phyloP scores from a whole-genome alignment of 2,329 filamentous ascomycete genomes.

The Ophidiomyces ophidiicola region DNA sequence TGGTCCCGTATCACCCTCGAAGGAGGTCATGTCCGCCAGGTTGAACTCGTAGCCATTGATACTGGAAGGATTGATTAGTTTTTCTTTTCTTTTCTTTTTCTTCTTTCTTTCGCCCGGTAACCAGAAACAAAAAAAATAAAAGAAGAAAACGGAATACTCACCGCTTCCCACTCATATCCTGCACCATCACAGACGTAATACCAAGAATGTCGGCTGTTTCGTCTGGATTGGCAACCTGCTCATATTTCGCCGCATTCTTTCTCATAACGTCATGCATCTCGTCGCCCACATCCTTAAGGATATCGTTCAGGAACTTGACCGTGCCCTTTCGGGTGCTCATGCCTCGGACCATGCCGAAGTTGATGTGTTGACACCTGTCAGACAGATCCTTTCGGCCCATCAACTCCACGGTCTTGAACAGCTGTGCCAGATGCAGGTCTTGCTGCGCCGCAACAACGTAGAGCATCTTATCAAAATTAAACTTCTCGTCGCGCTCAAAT shows the following conservation, averaged over 20 bases:
- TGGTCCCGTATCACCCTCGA: constrained; percentile 54
- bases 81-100: too few relatives aligned
- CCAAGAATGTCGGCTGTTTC: constrained; percentile 76
- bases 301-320: constrained; percentile 62
- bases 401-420: constrained; percentile 53
- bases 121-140: constrained; percentile 17
- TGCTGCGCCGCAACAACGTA: constrained; percentile 55
- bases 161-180: constrained; percentile 95
- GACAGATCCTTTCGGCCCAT: constrained; percentile 51
- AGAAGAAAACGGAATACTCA: constrained; percentile 27
- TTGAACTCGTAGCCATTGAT: constrained; percentile 56
- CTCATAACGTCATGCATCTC: constrained; percentile 98
- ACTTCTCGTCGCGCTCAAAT: constrained; percentile 49
- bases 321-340: constrained; percentile 57
- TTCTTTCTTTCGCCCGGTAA: too few relatives aligned
- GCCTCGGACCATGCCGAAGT: constrained; percentile 54
- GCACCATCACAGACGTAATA: constrained; percentile 92
- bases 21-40: constrained; percentile 53
- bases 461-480: constrained; percentile 56
- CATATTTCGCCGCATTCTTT: constrained; percentile 80
- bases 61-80: constrained; percentile 39
- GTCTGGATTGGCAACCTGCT: constrained; percentile 72
- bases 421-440: constrained; percentile 51
- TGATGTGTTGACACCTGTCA: constrained; percentile 49
- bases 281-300: constrained; percentile 67